Evolutionary conservation across 2,329 filamentous ascomycete species (phyloP), one percentile per base, ranked within the genome.

Genomic region (Diaporthe longicolla): DNA sequence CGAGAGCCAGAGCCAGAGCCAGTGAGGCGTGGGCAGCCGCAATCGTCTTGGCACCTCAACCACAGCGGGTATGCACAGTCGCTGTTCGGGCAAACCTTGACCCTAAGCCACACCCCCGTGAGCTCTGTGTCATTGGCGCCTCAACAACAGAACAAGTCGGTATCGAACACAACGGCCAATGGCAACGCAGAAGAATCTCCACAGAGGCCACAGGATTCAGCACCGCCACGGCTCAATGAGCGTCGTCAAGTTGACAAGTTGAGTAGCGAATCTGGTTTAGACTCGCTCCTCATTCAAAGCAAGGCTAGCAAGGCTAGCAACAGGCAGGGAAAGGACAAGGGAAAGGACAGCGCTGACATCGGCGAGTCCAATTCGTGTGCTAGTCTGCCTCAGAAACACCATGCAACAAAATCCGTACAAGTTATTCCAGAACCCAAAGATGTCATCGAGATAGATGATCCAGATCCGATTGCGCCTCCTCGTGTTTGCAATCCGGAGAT

Each of bases 41-140:
- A 52, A 40, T 19, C 52, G 6, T 70, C 73, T n/a, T 65, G 57
- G 21, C 73, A 71, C 13, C 58, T 72, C 55, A 72, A 71, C 15
- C 72, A 66, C 21, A 84, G 78, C 73, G 85, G 86, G 6, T 89
- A 89, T 78, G 87, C 87, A 6, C 86, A 86, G 75, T 88, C 83
- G 76, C 80, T 89, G 4, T 89, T 88, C 76, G 88, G 87, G 5
- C 82, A 87, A 29, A 79, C 84, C 8, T 77, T 89, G 69, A 84
- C 81, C 7, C 79, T 89, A 21, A 87, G 85, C 10, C 82, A 79
- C 15, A 79, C 78, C 21, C 81, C 82, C 1, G 71, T 79, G 74
- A 84, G 82, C 77, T 83, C 82, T 54, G 79, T 79, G 35, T 76
- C 80, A 26, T 15, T 76, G 7, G 78, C 78, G 52, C 78, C 77